A percentile compares a stretch with the other conserved stretches of the same genome.
Evolutionary conservation across 495 filamentous ascomycete species (phyloP).

Genomic region (Xylaria flabelliformis): DNA sequence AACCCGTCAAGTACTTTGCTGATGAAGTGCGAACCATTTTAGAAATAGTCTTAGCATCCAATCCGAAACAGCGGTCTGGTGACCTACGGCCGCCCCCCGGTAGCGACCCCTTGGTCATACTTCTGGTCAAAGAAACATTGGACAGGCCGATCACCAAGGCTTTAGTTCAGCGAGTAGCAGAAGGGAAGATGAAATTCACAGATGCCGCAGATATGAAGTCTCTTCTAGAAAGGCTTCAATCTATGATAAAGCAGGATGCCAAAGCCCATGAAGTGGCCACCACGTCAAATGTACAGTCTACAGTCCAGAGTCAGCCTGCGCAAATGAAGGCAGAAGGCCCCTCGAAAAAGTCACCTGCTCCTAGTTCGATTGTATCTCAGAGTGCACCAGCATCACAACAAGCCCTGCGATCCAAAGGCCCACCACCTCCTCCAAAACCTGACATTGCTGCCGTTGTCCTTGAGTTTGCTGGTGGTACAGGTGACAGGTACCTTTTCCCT

Average conservation of each 20-base stretch:
- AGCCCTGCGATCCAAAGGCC: conserved; percentile 59
- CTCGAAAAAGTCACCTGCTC: conserved; percentile 35
- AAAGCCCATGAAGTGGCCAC: conserved; percentile 31
- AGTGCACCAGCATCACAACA: conserved; percentile 45
- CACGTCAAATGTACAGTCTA: conserved; percentile 25
- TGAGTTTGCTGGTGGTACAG: conserved; percentile 80
- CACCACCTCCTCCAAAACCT: conserved; percentile 59
- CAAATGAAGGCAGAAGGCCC: conserved; percentile 35
- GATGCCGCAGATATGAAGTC: conserved; percentile 53
- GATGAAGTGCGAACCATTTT: conserved; percentile 56
- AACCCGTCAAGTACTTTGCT: conserved; percentile 54
- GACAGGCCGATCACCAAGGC: conserved; percentile 48
- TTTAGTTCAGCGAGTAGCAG: conserved; percentile 49
- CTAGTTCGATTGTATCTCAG: conserved; percentile 36
- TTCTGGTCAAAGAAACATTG: conserved; percentile 51
- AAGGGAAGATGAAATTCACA: conserved; percentile 48
- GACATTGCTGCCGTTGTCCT: conserved; percentile 79
- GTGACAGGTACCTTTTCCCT: conserved; percentile 89
- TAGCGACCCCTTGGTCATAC: conserved; percentile 51
- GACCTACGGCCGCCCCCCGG: conserved; percentile 49
- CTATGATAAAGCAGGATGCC: conserved; percentile 38
- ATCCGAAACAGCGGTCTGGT: conserved; percentile 51
- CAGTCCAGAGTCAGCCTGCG: conserved; percentile 33
- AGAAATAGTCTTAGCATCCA: conserved; percentile 53
- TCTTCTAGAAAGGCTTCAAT: conserved; percentile 44